A percentile compares a stretch with the other conserved stretches of the same genome.
These are phyloP conservation scores for Kalaharituber pfeilii DNA, from an alignment of 2,329 filamentous ascomycete genomes.

Conservation along the genomic window DNA sequence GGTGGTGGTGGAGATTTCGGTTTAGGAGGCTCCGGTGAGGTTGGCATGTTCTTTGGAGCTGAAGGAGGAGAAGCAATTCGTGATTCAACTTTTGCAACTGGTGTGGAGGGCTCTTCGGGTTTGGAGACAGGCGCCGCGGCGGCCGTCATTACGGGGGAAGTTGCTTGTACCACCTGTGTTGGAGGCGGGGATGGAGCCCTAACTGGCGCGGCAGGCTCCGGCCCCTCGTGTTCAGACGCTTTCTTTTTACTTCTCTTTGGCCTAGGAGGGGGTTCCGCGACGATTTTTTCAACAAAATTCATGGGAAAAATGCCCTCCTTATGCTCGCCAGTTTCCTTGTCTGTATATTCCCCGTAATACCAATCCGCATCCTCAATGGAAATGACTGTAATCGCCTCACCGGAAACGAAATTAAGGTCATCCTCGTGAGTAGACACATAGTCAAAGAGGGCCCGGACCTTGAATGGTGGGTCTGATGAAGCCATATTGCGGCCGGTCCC, in stretches of 20 bases:
- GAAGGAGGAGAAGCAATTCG: conserved; percentile 24
- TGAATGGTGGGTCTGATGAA: conserved; percentile 48
- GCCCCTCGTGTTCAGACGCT: conserved; percentile 22
- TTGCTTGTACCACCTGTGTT: conserved; percentile 2
- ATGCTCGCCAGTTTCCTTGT: conserved; percentile 50
- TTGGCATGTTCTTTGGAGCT: conserved; percentile 16
- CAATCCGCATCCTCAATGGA: conserved; percentile 86
- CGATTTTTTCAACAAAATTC: conserved; percentile 95
- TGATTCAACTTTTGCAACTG: conserved; percentile 23
- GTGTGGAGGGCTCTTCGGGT: not conserved
- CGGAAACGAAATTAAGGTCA: conserved; percentile 69
- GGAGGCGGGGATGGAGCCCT: conserved; percentile 17
- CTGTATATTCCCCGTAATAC: conserved; percentile 77
- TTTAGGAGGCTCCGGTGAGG: conserved; percentile 27
- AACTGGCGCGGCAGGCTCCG: conserved; percentile 29
- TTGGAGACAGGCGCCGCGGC: not conserved
- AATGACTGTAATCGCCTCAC: conserved; percentile 85
- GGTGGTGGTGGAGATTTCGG: conserved; percentile 25
- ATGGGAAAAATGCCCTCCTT: conserved; percentile 79
- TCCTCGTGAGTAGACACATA: conserved; percentile 88
- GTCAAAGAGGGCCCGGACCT: conserved; percentile 90
- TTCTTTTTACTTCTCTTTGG: conserved; percentile 58
- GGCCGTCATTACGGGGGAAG: not conserved
- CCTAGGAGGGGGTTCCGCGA: conserved; percentile 75
- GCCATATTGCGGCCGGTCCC: not conserved